Conservation (phyloP, 2,329 filamentous ascomycete species). For the Pseudocercospora fijiensis region DNA sequence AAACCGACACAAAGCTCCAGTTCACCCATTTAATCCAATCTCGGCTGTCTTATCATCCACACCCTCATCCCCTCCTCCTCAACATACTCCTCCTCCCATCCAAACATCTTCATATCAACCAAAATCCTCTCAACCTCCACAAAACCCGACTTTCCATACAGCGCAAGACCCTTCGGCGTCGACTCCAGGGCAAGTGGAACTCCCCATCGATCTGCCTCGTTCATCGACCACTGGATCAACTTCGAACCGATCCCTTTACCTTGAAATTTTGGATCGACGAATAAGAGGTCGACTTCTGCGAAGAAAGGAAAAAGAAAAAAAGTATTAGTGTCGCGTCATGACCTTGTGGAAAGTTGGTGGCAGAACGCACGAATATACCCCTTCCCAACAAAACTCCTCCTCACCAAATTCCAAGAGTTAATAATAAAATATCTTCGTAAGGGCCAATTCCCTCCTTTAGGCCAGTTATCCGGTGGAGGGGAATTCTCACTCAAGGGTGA, state of each 20-base stretch:
- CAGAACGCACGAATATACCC: constrained; percentile 29
- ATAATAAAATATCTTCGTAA: constrained; percentile 25
- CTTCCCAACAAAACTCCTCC: constrained; percentile 21
- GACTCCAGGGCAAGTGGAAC: constrained; percentile 17
- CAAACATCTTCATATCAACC: constrained; percentile 31
- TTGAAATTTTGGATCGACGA: constrained; percentile 12
- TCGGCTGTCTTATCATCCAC: constrained; percentile 25
- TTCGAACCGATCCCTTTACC: constrained; percentile 14
- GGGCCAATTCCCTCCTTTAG: constrained; percentile 28
- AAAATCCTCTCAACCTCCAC: constrained; percentile 21
- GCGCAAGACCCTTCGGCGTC: constrained; percentile 13
- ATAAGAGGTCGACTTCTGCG: constrained; percentile 12
- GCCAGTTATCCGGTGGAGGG: constrained; percentile 27
- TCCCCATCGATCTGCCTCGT: constrained; percentile 12
- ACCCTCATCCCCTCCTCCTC: constrained; percentile 28
- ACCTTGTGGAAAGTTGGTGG: background rate
- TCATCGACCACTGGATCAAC: constrained; percentile 6
- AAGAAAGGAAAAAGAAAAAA: background rate
- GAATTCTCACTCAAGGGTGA: constrained; percentile 13
- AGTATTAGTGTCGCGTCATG: background rate
- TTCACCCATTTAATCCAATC: background rate
- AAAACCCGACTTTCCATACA: constrained; percentile 17
- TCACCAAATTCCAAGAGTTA: constrained; percentile 20
- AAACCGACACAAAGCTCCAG: background rate
- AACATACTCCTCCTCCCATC: constrained; percentile 27